Base-by-base conservation (phyloP, 192 early-diverging fungal species). In the Coemansia sp. region DNA sequence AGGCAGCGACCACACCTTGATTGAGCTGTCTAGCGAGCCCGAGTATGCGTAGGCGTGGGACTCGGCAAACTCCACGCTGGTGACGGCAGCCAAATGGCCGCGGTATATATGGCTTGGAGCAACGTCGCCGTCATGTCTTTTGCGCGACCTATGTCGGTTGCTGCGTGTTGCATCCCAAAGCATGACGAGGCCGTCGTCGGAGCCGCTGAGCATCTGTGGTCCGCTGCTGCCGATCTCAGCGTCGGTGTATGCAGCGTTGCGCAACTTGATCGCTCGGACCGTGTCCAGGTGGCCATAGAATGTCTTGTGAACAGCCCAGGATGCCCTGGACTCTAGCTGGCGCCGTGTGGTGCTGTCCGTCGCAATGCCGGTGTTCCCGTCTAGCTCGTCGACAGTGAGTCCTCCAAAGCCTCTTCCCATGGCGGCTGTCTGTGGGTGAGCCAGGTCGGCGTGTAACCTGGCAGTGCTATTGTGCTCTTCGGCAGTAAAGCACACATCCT, bases 11-110 rank as follows among this genome's bases (percentile, higher is more conserved):
- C 73, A 77, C 36, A 53, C 59, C 7, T 56, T 46, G 22, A 77
- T 58, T 13, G 34, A 33, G 34, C 58, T 56, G 49, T 77, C 73
- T 27, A 77, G 55, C n/a, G 58, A 60, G 22, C 32, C 67, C n/a
- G 73, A 60, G 46, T 62, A 77, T 2, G 58, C 67, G n/a, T 28
- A 55, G 3, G 4, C 40, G 15, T 55, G 55, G 4, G 30, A 50
- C 11, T 17, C 10, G 17, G 37, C 48, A 6, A 50, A 19, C 5
- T 32, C 58, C 1, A 70, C 67, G 41, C 67, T 66, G 14, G 73
- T 77, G 0, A 65, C 67, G 0, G 67, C 62, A 0, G 73, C 67
- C 58, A 62, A 19, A 30, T 77, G 73, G 1, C 67, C 73, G n/a
- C 67, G 66, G 15, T 39, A 49, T 11, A 77, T 51, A 10, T 35